phyloP scores from a whole-genome alignment of 805 yeast genomes.

The Wickerhamiella australiensis region DNA sequence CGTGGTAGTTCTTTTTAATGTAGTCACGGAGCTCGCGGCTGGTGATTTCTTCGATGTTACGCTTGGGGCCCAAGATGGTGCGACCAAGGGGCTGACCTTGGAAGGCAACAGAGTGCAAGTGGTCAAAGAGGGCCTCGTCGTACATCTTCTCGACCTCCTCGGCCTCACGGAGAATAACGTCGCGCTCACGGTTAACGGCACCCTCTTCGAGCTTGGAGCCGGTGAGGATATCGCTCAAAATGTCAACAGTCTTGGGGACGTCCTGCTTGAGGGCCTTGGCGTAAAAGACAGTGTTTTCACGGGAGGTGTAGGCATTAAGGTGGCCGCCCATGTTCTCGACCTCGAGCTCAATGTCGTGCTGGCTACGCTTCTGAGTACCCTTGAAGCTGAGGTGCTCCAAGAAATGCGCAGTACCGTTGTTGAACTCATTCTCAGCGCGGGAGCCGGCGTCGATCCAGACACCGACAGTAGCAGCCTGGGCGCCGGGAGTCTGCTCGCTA shows the following conservation, averaged over 20 bases:
- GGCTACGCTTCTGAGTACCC: conserved; percentile 76
- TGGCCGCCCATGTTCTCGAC: conserved; percentile 95
- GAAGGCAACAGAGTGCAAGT: conserved; percentile 84
- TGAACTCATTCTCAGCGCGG: conserved; percentile 74
- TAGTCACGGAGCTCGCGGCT: conserved; percentile 66
- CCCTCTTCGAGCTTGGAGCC: conserved; percentile 65
- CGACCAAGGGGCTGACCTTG: conserved; percentile 89
- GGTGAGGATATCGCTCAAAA: conserved; percentile 79
- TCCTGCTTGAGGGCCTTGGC: conserved; percentile 77
- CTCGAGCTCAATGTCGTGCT: conserved; percentile 75
- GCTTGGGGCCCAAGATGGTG: conserved; percentile 90
- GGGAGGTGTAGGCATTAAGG: conserved; percentile 93
- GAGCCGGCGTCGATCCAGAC: conserved; percentile 99
- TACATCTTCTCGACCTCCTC: conserved; percentile 98
- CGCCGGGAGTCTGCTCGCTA: conserved; percentile 72
- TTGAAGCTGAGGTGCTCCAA: conserved; percentile 93
- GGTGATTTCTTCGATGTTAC: conserved; percentile 69
- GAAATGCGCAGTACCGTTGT: conserved; percentile 95
- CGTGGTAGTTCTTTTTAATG: conserved; percentile 76
- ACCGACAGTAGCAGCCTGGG: conserved; percentile 92
- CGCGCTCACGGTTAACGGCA: conserved; percentile 92
- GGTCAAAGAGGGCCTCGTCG: conserved; percentile 96
- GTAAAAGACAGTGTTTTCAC: conserved; percentile 95
- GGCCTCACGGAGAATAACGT: conserved; percentile 89
- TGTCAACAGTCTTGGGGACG: conserved; percentile 75